These are phyloP conservation scores for Melaleuca alternifolia DNA, from an alignment of 345 rosid genomes.

Conservation along the genomic window DNA sequence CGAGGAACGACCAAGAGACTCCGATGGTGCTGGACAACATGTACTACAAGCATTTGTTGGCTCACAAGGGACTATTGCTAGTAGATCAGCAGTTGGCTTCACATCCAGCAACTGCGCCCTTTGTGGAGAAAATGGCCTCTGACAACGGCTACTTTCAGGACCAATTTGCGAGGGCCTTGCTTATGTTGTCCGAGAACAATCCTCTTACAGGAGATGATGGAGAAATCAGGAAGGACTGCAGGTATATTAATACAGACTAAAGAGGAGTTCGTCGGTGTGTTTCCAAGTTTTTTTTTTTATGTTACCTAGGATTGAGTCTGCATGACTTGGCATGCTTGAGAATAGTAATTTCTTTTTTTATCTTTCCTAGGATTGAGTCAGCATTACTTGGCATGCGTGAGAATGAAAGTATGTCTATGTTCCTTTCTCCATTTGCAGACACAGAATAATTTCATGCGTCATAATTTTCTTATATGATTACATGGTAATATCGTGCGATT, in stretches of 20 bases:
- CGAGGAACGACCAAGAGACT: slow-evolving; percentile 66
- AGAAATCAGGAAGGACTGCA: slow-evolving; percentile 72
- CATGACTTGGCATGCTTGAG: background rate
- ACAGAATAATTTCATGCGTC: background rate
- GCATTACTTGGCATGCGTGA: background rate
- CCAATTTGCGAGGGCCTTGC: slow-evolving; percentile 50
- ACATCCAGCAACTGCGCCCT: slow-evolving; percentile 49
- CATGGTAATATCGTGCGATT: background rate
- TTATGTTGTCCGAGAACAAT: slow-evolving; percentile 57
- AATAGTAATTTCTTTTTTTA: background rate
- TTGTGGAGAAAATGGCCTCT: slow-evolving; percentile 58
- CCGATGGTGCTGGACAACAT: slow-evolving; percentile 76
- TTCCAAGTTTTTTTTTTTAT: too few species aligned
- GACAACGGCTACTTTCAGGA: slow-evolving; percentile 62
- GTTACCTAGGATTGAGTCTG: background rate
- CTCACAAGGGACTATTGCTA: slow-evolving; percentile 51
- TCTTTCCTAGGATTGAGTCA: background rate
- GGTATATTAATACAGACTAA: slow-evolving; percentile 31
- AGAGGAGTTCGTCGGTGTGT: background rate
- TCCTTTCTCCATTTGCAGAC: background rate
- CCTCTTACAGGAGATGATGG: slow-evolving; percentile 64
- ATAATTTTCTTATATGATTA: background rate
- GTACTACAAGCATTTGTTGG: slow-evolving; percentile 54
- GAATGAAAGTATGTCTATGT: background rate
- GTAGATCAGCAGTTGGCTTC: slow-evolving; percentile 60